Conservation (phyloP, 306 rosid genomes). For the Begonia peltatifolia region DNA sequence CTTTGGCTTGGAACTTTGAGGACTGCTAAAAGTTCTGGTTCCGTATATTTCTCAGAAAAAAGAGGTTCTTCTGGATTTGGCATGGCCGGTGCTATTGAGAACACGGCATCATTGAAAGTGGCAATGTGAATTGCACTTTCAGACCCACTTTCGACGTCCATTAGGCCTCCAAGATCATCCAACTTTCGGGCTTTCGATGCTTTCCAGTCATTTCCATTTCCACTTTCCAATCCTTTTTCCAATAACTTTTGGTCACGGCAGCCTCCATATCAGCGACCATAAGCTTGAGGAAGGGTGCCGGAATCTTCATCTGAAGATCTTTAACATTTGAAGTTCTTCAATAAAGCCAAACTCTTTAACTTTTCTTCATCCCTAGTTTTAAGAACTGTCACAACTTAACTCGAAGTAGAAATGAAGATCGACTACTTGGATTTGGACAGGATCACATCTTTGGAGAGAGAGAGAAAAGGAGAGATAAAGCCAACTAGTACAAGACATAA, state of each 20-base stretch:
- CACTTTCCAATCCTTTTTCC: conserved; percentile 58
- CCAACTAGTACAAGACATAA: conserved; percentile 29
- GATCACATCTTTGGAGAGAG: conserved; percentile 7
- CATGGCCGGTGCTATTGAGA: conserved; percentile 78
- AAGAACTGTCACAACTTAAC: conserved; percentile 2
- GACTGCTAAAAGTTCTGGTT: conserved; percentile 23
- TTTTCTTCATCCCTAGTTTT: conserved; percentile 6
- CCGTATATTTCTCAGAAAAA: conserved; percentile 53
- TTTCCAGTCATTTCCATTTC: conserved; percentile 10
- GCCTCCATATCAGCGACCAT: conserved; percentile 23
- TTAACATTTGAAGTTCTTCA: conserved; percentile 30
- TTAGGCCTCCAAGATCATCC: conserved; percentile 21
- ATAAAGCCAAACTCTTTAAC: conserved; percentile 1
- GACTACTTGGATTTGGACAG: background rate
- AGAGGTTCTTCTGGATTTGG: conserved; percentile 28
- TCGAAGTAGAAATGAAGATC: background rate
- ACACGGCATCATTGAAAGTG: conserved; percentile 83
- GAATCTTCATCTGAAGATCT: conserved; percentile 36
- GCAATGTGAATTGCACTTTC: conserved; percentile 52
- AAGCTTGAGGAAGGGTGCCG: conserved; percentile 36
- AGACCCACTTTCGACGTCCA: conserved; percentile 11
- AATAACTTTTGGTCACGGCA: conserved; percentile 43
- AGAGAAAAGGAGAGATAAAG: conserved; percentile 23
- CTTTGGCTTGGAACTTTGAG: conserved; percentile 41
- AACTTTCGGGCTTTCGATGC: no score